A percentile compares a stretch with the other conserved stretches of the same genome.
Evolutionary conservation across 139 green algal genomes (phyloP).

Genomic region (Pleodorina starrii): DNA sequence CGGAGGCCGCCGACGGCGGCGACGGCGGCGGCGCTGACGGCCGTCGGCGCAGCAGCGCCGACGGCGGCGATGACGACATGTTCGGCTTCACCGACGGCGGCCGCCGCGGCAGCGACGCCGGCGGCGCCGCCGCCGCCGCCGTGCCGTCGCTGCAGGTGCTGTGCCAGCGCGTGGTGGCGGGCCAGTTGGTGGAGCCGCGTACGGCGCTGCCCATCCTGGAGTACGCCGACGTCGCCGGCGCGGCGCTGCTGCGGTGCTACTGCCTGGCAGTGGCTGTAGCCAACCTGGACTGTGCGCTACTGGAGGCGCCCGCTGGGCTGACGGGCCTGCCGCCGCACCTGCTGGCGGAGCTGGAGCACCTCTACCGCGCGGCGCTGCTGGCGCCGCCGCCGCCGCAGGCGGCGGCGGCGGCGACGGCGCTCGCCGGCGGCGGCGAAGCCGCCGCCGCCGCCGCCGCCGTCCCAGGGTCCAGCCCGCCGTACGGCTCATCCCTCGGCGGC

Average conservation of each 20-base stretch:
- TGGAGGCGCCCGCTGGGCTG: conserved; percentile 67
- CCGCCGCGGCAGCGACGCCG: background rate
- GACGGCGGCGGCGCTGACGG: background rate
- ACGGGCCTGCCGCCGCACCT: conserved; percentile 70
- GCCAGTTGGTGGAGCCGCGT: conserved; percentile 83
- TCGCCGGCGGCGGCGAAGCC: background rate
- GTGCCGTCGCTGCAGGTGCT: conserved; percentile 79
- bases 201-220: conserved; percentile 80
- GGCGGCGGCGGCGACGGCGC: background rate
- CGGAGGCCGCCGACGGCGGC: background rate
- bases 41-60: conserved; percentile 1
- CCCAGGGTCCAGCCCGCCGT: background rate
- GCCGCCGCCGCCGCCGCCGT: background rate
- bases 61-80: conserved; percentile 9
- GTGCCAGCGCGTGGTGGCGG: conserved; percentile 79
- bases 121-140: background rate
- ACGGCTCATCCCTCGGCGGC: conserved; percentile 8
- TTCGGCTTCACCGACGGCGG: conserved; percentile 2
- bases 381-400: background rate
- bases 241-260: conserved; percentile 76
- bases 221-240: conserved; percentile 83
- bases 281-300: conserved; percentile 85
- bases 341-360: conserved; percentile 74
- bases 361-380: conserved; percentile 44
- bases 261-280: conserved; percentile 76